Base-by-base conservation (phyloP, 345 rosid species). In the Chamaenerion angustifolium region DNA sequence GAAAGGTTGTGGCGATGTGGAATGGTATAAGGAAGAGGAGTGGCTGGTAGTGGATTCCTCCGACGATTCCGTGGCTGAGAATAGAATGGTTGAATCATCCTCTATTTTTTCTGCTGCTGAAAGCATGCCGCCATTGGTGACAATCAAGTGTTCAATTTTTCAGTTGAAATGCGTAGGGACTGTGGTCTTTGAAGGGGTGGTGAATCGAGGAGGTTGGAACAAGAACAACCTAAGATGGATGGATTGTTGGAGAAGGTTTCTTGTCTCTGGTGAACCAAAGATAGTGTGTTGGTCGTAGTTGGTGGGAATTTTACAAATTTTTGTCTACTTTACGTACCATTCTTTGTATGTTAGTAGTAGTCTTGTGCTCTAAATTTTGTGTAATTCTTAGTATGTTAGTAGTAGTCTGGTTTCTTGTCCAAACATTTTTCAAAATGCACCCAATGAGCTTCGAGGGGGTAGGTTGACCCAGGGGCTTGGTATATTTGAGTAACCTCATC, bases 361-460 rank as follows among this genome's bases (percentile, higher is more conserved):
- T 21, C 25, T 21, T 2, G 25, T 21, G 25, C 25, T 21, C 25
- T 2, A 21, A 21, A 21, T 21, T n/a, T n/a, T n/a, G n/a, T n/a
- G n/a, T n/a, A n/a, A n/a, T n/a, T n/a, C n/a, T n/a, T n/a, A n/a
- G n/a, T n/a, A n/a, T n/a, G n/a, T n/a, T n/a, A n/a, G n/a, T n/a
- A n/a, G n/a, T n/a, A n/a, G n/a, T n/a, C n/a, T n/a, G n/a, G n/a
- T n/a, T n/a, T 54, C 65, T 92, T 57, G 96, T 92, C 53, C 98
- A 85, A 63, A 95, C 98, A 52, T 88, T 84, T 95, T 92, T 62
- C 94, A 88, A 69, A 87, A 92, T 68, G 83, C 85, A 18, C 86
- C 96, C 8, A 71, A 65, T 50, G 95, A 92, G 68, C 70, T 90
- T 50, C 86, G 76, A 61, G 98, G 76, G 68, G 90, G 76, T 56